Evolutionary conservation across 164 flowering plant genomes (phyloP).

Genomic region (Tetracentron sinense): DNA sequence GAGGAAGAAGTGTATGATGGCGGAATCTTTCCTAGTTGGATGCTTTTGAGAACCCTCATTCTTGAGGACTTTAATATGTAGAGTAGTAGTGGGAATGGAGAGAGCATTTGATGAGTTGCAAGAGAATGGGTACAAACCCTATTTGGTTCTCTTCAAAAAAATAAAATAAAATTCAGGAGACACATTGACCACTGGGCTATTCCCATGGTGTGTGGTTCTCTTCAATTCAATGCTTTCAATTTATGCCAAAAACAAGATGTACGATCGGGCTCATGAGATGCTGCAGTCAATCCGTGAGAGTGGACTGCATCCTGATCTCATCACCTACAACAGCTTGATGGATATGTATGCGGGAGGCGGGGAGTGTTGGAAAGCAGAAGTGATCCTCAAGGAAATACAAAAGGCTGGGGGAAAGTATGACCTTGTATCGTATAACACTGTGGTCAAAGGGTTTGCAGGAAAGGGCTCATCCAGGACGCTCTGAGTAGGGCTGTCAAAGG

Average conservation of each 20-base stretch:
- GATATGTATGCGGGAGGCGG: constrained; percentile 87
- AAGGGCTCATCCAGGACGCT: constrained; percentile 88
- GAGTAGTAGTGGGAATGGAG: constrained; percentile 67
- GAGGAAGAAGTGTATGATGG: constrained; percentile 68
- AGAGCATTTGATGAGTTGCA: constrained; percentile 58
- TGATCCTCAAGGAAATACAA: constrained; percentile 53
- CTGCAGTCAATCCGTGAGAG: constrained; percentile 45
- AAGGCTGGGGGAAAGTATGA: constrained; percentile 57
- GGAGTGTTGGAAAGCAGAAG: constrained; percentile 86
- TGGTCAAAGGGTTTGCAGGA: constrained; percentile 87
- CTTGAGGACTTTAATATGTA: constrained; percentile 68
- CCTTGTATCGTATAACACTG: constrained; percentile 82
- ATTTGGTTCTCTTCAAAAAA: too few species aligned
- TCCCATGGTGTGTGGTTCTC: too few species aligned
- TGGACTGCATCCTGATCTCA: constrained; percentile 76
- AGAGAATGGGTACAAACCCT: constrained; percentile 68
- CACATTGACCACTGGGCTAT: too few species aligned
- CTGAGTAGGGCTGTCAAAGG: too few species aligned
- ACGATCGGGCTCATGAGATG: constrained; percentile 64
- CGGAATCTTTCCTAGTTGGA: constrained; percentile 74
- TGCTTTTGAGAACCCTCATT: constrained; percentile 71
- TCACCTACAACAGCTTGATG: constrained; percentile 86
- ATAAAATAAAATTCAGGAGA: too few species aligned
- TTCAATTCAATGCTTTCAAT: constrained; percentile 81
- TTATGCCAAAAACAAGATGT: constrained; percentile 61